Conservation (phyloP, 2,329 filamentous ascomycete species). For the Trichoderma cornu-damae region DNA sequence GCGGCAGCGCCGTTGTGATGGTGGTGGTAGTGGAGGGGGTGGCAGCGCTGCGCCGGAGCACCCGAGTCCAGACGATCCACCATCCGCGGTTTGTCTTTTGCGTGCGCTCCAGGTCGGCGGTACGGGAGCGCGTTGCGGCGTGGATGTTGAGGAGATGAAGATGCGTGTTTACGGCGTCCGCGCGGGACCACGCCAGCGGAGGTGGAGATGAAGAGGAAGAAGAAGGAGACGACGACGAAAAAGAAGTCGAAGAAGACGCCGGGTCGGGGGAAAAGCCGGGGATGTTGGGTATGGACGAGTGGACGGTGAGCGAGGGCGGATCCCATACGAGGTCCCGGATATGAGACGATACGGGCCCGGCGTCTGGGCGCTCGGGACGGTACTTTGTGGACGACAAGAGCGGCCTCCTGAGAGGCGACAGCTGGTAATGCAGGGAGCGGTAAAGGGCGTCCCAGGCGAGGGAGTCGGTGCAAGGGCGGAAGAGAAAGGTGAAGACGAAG, state of each 20-base stretch:
- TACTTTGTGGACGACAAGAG: conserved; percentile 54
- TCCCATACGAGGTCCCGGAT: conserved; percentile 64
- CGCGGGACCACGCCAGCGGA: conserved; percentile 48
- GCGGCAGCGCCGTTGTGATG: conserved; percentile 18
- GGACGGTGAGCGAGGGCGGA: conserved; percentile 49
- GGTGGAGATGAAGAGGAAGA: neutral
- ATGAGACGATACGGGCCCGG: conserved; percentile 31
- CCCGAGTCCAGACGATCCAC: conserved; percentile 64
- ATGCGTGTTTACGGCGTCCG: conserved; percentile 61
- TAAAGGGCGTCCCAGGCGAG: conserved; percentile 53
- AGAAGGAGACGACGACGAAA: neutral
- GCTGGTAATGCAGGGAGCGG: conserved; percentile 55
- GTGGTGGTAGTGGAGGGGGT: conserved; percentile 5
- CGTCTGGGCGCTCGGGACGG: conserved; percentile 44
- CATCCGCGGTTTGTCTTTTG: conserved; percentile 62
- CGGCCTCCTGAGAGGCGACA: conserved; percentile 53
- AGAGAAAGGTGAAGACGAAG: conserved; percentile 74
- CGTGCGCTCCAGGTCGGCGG: conserved; percentile 53
- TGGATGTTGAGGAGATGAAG: conserved; percentile 58
- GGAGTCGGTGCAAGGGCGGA: conserved; percentile 53
- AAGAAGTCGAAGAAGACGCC: neutral
- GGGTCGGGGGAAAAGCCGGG: conserved; percentile 40
- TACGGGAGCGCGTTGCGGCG: conserved; percentile 36
- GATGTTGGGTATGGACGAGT: conserved; percentile 63
- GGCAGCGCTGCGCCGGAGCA: conserved; percentile 38